Percentiles rank a stretch among this genome's conserved stretches.
Conservation (phyloP, 1,284 basidiomycete genomes). For the Pyrrhoderma noxium region DNA sequence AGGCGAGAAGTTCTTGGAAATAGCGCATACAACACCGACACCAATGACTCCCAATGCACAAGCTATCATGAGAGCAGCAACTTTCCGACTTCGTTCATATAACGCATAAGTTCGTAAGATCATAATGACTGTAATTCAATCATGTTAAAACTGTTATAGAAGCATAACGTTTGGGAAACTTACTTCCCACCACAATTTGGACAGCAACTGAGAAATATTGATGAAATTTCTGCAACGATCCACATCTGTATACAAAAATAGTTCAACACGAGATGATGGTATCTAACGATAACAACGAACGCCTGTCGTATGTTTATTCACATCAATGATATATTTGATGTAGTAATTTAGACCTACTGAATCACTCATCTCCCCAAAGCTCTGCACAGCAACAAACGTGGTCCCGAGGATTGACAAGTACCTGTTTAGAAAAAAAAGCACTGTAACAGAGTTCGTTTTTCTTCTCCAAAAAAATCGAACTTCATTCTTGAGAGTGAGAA, state of each 20-base stretch:
- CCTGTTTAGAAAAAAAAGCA: constrained; percentile 17
- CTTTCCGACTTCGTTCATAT: constrained; percentile 5
- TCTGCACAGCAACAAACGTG: constrained; percentile 10
- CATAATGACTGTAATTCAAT: constrained; percentile 7
- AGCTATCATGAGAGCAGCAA: constrained; percentile 3
- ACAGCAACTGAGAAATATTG: constrained; percentile 13
- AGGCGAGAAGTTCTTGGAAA: background rate
- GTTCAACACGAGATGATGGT: too few species aligned
- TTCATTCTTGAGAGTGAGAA: constrained; percentile 14
- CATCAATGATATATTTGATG: background rate
- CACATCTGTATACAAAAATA: constrained; percentile 14
- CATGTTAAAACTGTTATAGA: background rate
- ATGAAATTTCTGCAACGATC: constrained; percentile 11
- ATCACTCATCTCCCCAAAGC: constrained; percentile 2
- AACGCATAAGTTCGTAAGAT: constrained; percentile 18
- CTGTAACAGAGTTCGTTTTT: constrained; percentile 7
- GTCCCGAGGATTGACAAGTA: constrained; percentile 16
- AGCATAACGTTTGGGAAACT: background rate
- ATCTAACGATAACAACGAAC: background rate
- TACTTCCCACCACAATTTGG: constrained; percentile 17
- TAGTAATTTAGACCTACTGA: background rate
- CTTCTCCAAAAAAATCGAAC: constrained; percentile 16
- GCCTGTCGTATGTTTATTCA: background rate
- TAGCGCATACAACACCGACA: constrained; percentile 5
- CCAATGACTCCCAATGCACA: constrained; percentile 8